Percentiles rank a stretch among this genome's conserved stretches.
Evolutionary conservation across 768 basidiomycete genomes (phyloP).

Genomic region (Leccinum broughii): DNA sequence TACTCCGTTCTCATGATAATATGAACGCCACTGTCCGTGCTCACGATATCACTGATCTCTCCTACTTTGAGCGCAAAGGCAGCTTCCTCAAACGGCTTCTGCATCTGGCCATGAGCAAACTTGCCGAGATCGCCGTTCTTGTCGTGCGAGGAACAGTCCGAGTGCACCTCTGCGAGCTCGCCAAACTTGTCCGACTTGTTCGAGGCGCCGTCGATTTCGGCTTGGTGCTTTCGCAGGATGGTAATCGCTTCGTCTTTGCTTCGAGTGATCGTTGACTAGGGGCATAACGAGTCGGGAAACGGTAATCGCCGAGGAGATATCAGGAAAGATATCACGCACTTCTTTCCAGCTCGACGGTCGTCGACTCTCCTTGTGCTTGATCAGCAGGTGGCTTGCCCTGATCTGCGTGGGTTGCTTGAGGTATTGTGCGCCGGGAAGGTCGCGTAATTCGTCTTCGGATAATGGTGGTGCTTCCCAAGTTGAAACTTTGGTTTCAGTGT

Average conservation of each 20-base stretch:
- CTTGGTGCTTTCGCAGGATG: slow-evolving; percentile 67
- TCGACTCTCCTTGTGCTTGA: slow-evolving; percentile 85
- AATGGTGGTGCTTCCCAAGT: slow-evolving; percentile 73
- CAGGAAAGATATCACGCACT: slow-evolving; percentile 41
- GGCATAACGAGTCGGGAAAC: slow-evolving; percentile 36
- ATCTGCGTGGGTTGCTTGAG: slow-evolving; percentile 56
- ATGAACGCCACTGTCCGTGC: slow-evolving; percentile 94
- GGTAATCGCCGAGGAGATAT: background rate
- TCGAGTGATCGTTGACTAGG: slow-evolving; percentile 67
- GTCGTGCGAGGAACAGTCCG: slow-evolving; percentile 87
- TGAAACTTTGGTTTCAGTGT: slow-evolving; percentile 66
- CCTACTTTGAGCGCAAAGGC: slow-evolving; percentile 70
- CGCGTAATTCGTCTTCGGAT: slow-evolving; percentile 55
- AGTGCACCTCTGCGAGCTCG: slow-evolving; percentile 70
- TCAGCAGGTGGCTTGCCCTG: slow-evolving; percentile 91
- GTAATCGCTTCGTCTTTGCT: slow-evolving; percentile 85
- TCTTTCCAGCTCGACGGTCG: slow-evolving; percentile 85
- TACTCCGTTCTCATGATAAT: slow-evolving; percentile 84
- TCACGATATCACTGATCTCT: slow-evolving; percentile 78
- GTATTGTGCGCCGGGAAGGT: slow-evolving; percentile 69
- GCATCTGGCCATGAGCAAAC: slow-evolving; percentile 91
- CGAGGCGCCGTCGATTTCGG: slow-evolving; percentile 50
- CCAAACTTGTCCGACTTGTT: slow-evolving; percentile 62
- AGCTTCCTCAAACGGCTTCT: slow-evolving; percentile 95
- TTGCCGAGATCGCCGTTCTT: slow-evolving; percentile 85